Conservation (phyloP, 345 rosid genomes). For the Conringia planisiliqua region DNA sequence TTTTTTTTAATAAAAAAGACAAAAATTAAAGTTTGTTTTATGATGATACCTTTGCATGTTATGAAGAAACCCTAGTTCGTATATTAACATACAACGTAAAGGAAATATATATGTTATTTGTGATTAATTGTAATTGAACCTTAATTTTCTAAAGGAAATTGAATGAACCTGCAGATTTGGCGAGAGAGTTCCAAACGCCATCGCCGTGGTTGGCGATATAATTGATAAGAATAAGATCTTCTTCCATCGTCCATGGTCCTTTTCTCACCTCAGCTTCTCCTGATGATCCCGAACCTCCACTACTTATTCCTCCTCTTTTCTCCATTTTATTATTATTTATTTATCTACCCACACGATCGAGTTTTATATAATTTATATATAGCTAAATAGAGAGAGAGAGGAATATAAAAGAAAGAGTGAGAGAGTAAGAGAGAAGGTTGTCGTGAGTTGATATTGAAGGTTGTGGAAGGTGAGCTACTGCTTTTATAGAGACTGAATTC, state of each 20-base stretch:
- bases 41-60: constrained; percentile 2
- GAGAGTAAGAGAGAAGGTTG: constrained; percentile 21
- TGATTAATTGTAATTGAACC: background rate
- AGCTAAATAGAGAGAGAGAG: constrained; percentile 9
- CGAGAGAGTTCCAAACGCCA: constrained; percentile 95
- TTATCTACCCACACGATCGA: background rate
- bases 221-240: constrained; percentile 85
- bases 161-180: constrained; percentile 78
- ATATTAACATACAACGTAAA: background rate
- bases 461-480: constrained; percentile 32
- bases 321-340: constrained; percentile 20
- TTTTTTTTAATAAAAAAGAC: background rate
- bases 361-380: background rate
- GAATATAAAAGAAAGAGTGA: background rate
- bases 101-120: background rate
- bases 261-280: constrained; percentile 88
- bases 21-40: background rate
- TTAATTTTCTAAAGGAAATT: background rate
- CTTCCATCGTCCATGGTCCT: constrained; percentile 99
- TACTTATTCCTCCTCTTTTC: constrained; percentile 11
- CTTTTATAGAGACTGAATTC: constrained; percentile 36
- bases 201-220: constrained; percentile 91
- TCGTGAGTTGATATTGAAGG: constrained; percentile 32
- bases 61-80: constrained; percentile 11
- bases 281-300: constrained; percentile 54